These are phyloP conservation scores for Dictyostelium purpureum DNA, from an alignment of 78 protist genomes.

Conservation along the genomic window DNA sequence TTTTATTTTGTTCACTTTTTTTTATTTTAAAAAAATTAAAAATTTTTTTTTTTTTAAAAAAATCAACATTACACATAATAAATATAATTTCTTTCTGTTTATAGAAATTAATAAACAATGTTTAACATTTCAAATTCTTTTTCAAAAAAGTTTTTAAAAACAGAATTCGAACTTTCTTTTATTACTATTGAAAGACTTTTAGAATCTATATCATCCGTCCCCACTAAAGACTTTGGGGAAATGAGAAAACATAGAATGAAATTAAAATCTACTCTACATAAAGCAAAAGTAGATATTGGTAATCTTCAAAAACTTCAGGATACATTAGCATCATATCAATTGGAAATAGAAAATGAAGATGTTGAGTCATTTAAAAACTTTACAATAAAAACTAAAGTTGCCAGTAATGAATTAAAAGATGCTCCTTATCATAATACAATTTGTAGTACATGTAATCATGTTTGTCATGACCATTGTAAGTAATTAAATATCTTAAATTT, in stretches of 20 bases:
- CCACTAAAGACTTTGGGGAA: neutral
- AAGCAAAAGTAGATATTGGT: neutral
- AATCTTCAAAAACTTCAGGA: slow-evolving; percentile 20
- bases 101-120: too few species aligned
- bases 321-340: neutral
- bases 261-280: neutral
- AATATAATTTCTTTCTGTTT: too few species aligned
- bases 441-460: slow-evolving; percentile 31
- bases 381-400: neutral
- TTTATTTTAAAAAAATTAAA: too few species aligned
- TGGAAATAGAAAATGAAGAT: neutral
- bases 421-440: slow-evolving; percentile 9
- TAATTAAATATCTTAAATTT: neutral
- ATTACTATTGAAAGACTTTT: neutral
- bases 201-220: neutral
- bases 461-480: slow-evolving; percentile 15
- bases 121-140: too few species aligned
- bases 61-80: too few species aligned
- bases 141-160: neutral
- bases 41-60: too few species aligned
- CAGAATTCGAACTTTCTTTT: neutral
- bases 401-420: neutral
- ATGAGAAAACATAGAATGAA: neutral
- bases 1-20: too few species aligned
- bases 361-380: neutral